phyloP scores from a whole-genome alignment of 192 early-diverging fungal genomes.

The Coemansia sp. region DNA sequence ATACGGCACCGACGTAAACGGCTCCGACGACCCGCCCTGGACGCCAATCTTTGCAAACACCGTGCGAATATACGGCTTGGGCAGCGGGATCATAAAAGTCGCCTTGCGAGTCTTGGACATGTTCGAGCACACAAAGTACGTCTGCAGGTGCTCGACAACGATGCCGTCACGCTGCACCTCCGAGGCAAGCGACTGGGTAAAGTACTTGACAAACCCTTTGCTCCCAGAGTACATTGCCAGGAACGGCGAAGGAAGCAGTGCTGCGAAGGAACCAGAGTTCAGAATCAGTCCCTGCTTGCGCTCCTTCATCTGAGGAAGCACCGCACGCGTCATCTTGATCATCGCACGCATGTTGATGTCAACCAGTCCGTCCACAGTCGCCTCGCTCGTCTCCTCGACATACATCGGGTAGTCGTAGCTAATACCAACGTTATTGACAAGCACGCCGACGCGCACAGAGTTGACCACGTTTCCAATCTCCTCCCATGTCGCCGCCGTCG shows the following conservation, averaged over 20 bases:
- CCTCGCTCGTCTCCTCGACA: slow-evolving; percentile 71
- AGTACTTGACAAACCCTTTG: slow-evolving; percentile 88
- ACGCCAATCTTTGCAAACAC: slow-evolving; percentile 72
- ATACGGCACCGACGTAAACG: slow-evolving; percentile 50
- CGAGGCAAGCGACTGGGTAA: slow-evolving; percentile 83
- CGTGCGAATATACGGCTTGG: slow-evolving; percentile 71
- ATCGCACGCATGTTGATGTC: slow-evolving; percentile 84
- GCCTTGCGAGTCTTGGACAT: slow-evolving; percentile 92
- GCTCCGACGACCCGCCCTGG: slow-evolving; percentile 61
- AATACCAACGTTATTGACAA: slow-evolving; percentile 93
- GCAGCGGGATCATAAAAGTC: slow-evolving; percentile 74
- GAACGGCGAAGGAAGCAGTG: slow-evolving; percentile 76
- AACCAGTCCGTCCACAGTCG: slow-evolving; percentile 68
- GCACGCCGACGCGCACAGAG: slow-evolving; percentile 51
- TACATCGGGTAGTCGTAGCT: slow-evolving; percentile 89
- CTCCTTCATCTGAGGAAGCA: slow-evolving; percentile 78
- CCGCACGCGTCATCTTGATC: slow-evolving; percentile 75
- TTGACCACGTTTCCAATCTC: slow-evolving; percentile 59
- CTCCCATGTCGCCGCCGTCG: slow-evolving; percentile 59
- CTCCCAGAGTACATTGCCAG: slow-evolving; percentile 89
- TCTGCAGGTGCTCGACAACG: slow-evolving; percentile 88
- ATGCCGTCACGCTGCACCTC: slow-evolving; percentile 72
- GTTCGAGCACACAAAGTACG: slow-evolving; percentile 91
- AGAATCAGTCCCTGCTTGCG: slow-evolving; percentile 80
- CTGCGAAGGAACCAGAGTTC: slow-evolving; percentile 91